Evolutionary conservation across 352 stramenopile species (phyloP).

Genomic region (Globisporangium uncinulatum): DNA sequence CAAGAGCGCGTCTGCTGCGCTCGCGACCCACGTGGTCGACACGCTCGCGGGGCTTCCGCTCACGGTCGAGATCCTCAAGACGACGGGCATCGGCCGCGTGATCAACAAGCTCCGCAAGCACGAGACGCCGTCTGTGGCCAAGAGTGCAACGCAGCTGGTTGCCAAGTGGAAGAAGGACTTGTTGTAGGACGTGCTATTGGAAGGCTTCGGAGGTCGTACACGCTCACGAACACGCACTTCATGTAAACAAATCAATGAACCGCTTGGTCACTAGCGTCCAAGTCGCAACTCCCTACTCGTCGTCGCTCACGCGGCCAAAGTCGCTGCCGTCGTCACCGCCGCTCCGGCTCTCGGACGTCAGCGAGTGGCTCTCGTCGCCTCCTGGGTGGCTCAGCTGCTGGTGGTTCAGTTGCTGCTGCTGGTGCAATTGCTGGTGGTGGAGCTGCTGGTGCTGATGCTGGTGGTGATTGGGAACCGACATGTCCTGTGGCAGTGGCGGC

Average conservation of each 20-base stretch:
- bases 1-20: constrained; percentile 59
- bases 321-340: not conserved
- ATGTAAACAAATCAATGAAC: not conserved
- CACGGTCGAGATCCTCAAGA: constrained; percentile 82
- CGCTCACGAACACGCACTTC: not conserved
- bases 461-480: not conserved
- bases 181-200: constrained; percentile 26
- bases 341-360: not conserved
- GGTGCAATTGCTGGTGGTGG: not conserved
- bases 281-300: not conserved
- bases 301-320: not conserved
- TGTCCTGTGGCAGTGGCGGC: not conserved
- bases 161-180: constrained; percentile 85
- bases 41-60: constrained; percentile 63
- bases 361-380: constrained; percentile 1
- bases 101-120: constrained; percentile 89
- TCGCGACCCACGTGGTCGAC: constrained; percentile 66
- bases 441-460: not conserved
- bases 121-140: constrained; percentile 47
- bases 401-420: no score
- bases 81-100: constrained; percentile 66
- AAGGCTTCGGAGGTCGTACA: no score
- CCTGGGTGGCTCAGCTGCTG: not conserved
- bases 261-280: not conserved
- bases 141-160: constrained; percentile 59